phyloP scores from a whole-genome alignment of 495 filamentous ascomycete genomes.

The Tricharina praecox region DNA sequence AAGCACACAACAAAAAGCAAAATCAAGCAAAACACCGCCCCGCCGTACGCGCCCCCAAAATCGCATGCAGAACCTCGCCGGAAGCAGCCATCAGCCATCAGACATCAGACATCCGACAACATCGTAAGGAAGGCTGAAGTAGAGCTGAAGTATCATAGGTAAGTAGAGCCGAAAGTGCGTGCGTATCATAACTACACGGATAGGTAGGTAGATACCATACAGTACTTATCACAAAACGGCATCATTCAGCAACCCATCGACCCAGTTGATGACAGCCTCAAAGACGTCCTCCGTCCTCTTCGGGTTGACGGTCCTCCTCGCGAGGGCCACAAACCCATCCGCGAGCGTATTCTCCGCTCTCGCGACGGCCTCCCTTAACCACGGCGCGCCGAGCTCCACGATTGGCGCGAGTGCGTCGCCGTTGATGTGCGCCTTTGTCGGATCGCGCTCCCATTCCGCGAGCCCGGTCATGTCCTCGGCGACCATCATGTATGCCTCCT shows the following conservation, averaged over 20 bases:
- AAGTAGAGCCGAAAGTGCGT: too few species aligned
- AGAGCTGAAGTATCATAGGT: too few species aligned
- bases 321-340: neutral
- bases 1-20: too few species aligned
- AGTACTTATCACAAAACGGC: slow-evolving; percentile 19
- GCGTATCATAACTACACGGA: too few species aligned
- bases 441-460: slow-evolving; percentile 7
- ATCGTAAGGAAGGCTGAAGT: too few species aligned
- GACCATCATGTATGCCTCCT: neutral
- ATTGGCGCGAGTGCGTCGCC: slow-evolving; percentile 18
- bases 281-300: neutral
- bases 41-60: too few species aligned
- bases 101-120: too few species aligned
- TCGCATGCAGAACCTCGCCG: too few species aligned
- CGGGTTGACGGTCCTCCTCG: neutral
- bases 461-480: slow-evolving; percentile 5
- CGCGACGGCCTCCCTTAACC: slow-evolving; percentile 14
- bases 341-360: slow-evolving; percentile 9
- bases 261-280: slow-evolving; percentile 32
- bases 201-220: neutral
- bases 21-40: too few species aligned
- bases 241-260: slow-evolving; percentile 30
- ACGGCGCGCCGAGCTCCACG: slow-evolving; percentile 18
- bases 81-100: too few species aligned
- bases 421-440: slow-evolving; percentile 18